phyloP scores from a whole-genome alignment of 768 basidiomycete genomes.

The Suillus decipiens region DNA sequence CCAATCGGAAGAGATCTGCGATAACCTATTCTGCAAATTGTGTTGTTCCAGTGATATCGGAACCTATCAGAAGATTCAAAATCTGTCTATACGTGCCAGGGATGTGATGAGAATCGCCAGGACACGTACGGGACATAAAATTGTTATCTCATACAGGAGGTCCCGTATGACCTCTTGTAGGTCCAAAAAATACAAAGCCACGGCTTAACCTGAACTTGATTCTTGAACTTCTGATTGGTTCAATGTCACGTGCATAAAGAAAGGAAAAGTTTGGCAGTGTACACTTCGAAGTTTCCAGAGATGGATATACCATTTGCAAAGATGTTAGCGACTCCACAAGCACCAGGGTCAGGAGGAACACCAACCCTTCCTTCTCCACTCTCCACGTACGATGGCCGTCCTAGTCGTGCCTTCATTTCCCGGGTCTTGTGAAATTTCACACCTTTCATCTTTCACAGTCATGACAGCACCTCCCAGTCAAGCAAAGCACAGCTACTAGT shows the following conservation, averaged over 20 bases:
- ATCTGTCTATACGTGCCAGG: neutral
- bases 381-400: slow-evolving; percentile 48
- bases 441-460: slow-evolving; percentile 38
- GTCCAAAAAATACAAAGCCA: too few relatives aligned
- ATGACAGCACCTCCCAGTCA: slow-evolving; percentile 25
- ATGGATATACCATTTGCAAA: slow-evolving; percentile 27
- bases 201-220: neutral
- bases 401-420: slow-evolving; percentile 50
- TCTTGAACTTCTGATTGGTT: too few relatives aligned
- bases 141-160: too few relatives aligned
- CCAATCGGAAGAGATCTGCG: neutral
- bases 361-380: slow-evolving; percentile 18
- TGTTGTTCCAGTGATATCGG: neutral
- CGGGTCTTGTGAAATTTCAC: slow-evolving; percentile 44
- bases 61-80: neutral
- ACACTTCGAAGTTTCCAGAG: neutral
- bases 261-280: too few relatives aligned
- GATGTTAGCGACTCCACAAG: slow-evolving; percentile 50
- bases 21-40: neutral
- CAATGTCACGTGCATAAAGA: neutral
- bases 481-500: slow-evolving; percentile 20
- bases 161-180: neutral
- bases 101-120: neutral
- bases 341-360: slow-evolving; percentile 55
- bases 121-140: too few relatives aligned